Conservation (phyloP, 108 stramenopile genomes). For the Nitzschia sp. region DNA sequence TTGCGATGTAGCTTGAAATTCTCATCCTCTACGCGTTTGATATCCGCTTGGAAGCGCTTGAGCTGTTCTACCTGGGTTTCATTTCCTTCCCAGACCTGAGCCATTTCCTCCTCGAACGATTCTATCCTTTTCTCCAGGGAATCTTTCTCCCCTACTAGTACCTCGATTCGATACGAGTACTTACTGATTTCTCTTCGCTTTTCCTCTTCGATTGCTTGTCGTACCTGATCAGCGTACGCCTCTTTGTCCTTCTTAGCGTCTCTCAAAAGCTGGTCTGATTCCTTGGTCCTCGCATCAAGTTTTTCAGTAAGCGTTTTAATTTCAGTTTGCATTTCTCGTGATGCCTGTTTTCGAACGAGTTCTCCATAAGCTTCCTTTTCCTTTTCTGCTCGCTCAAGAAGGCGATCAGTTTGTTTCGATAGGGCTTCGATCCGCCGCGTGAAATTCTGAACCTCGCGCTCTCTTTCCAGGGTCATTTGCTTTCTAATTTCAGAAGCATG, state of each 20-base stretch:
- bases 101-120: constrained; percentile 19
- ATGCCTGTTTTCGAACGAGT: constrained; percentile 11
- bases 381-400: constrained; percentile 15
- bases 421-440: constrained; percentile 23
- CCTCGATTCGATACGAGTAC: constrained; percentile 11
- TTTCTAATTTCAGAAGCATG: constrained; percentile 17
- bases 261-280: constrained; percentile 3
- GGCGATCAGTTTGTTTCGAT: constrained; percentile 18
- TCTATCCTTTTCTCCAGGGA: constrained; percentile 16
- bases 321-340: constrained; percentile 26
- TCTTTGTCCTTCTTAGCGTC: constrained; percentile 18
- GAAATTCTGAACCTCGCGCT: constrained; percentile 22
- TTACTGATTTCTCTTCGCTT: constrained; percentile 13
- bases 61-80: constrained; percentile 12
- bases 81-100: constrained; percentile 7
- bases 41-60: not conserved
- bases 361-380: constrained; percentile 33
- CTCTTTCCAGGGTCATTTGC: constrained; percentile 16
- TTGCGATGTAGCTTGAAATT: constrained; percentile 23
- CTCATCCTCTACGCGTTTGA: constrained; percentile 27
- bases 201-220: constrained; percentile 15
- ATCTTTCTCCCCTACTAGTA: constrained; percentile 13
- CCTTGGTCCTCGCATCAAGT: constrained; percentile 13
- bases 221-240: constrained; percentile 9
- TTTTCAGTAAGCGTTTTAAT: constrained; percentile 12